Percentiles rank a stretch among this genome's conserved stretches.
These are phyloP conservation scores for Phytophthora constricta DNA, from an alignment of 352 stramenopile genomes.

Conservation along the genomic window DNA sequence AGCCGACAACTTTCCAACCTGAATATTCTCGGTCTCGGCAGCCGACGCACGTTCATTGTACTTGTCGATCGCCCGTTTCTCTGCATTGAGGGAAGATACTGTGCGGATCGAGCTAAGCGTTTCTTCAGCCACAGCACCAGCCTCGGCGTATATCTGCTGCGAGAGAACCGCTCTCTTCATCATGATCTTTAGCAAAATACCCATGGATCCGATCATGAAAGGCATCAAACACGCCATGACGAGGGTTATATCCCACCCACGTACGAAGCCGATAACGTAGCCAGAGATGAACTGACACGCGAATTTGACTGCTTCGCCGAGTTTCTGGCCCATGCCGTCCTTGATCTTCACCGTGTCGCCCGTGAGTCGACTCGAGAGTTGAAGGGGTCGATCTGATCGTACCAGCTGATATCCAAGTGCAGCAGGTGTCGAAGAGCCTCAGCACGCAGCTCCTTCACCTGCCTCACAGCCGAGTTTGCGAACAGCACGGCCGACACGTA, in stretches of 20 bases:
- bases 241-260: not conserved
- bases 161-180: constrained; percentile 1
- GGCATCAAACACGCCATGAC: constrained; percentile 8
- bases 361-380: constrained; percentile 23
- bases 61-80: constrained; percentile 52
- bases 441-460: constrained; percentile 27
- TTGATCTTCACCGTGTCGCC: constrained; percentile 30
- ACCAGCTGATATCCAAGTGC: constrained; percentile 31
- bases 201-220: constrained; percentile 15
- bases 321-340: constrained; percentile 26
- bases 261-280: constrained; percentile 18
- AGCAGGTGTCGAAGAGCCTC: constrained; percentile 22
- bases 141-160: constrained; percentile 15
- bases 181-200: constrained; percentile 15
- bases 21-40: constrained; percentile 60
- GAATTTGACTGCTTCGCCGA: constrained; percentile 18
- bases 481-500: constrained; percentile 9
- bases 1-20: constrained; percentile 7
- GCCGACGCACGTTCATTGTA: constrained; percentile 75
- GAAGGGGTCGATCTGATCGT: constrained; percentile 23
- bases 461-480: constrained; percentile 19
- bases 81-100: constrained; percentile 35
- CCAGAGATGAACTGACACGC: constrained; percentile 21
- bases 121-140: not conserved
- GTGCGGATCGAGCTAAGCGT: not conserved